Percentiles rank a stretch among this genome's conserved stretches.
These are phyloP conservation scores for Penstemon barbatus DNA, from an alignment of 257 asterid genomes.

Conservation along the genomic window DNA sequence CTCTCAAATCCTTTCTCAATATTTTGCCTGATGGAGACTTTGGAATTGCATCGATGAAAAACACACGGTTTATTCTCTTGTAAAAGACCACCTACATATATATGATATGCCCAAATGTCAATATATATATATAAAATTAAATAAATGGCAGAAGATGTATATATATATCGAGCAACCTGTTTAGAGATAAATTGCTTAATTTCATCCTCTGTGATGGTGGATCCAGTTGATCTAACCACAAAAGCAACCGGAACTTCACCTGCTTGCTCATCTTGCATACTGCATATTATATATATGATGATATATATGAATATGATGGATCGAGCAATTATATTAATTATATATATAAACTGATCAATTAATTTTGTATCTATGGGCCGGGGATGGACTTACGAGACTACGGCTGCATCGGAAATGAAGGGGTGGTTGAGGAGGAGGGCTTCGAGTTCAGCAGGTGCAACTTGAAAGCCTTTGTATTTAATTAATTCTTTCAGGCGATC, in stretches of 20 bases:
- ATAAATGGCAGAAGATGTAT: background rate
- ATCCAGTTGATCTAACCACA: constrained; percentile 64
- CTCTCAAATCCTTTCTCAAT: constrained; percentile 83
- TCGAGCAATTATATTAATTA: too few species aligned
- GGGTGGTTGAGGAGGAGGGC: constrained; percentile 76
- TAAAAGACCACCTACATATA: constrained; percentile 67
- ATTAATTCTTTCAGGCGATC: constrained; percentile 81
- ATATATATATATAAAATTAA: background rate
- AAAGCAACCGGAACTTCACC: constrained; percentile 97
- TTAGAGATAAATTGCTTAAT: constrained; percentile 74
- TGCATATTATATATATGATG: constrained; percentile 28
- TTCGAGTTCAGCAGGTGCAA: constrained; percentile 93
- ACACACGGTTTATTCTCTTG: constrained; percentile 73
- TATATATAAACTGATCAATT: background rate
- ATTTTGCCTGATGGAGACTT: constrained; percentile 90
- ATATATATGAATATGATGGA: too few species aligned
- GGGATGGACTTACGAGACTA: constrained; percentile 52
- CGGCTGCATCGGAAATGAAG: constrained; percentile 72
- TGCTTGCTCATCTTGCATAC: constrained; percentile 79
- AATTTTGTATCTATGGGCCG: background rate
- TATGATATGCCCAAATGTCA: too few species aligned
- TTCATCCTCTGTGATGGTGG: constrained; percentile 62
- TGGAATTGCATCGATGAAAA: constrained; percentile 69
- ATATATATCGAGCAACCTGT: constrained; percentile 33
- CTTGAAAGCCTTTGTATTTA: constrained; percentile 86